Percentiles rank a stretch among this genome's conserved stretches.
Evolutionary conservation across 2,329 filamentous ascomycete species (phyloP).

Genomic region (Fusarium compactum): DNA sequence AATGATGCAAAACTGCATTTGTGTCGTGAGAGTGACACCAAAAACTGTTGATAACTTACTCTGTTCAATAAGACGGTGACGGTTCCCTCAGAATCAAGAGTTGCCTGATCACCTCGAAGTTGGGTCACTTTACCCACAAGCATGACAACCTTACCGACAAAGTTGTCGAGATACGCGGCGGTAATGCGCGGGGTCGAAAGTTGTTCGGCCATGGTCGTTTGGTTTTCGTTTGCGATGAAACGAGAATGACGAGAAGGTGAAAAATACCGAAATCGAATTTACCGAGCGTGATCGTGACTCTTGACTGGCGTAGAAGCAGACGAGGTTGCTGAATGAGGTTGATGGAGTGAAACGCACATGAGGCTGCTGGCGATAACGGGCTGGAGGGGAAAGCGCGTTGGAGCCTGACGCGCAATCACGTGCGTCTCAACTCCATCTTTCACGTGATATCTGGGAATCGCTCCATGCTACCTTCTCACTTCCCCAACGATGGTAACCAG

Average conservation of each 20-base stretch:
- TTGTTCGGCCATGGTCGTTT: slow-evolving; percentile 71
- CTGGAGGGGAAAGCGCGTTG: slow-evolving; percentile 35
- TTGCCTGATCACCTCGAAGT: slow-evolving; percentile 82
- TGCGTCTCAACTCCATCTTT: neutral
- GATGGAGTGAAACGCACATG: neutral
- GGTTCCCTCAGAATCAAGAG: slow-evolving; percentile 82
- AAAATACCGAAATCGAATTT: rapidly evolving
- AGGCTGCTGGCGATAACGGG: slow-evolving; percentile 27
- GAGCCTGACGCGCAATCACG: slow-evolving; percentile 39
- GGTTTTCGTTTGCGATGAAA: slow-evolving; percentile 15
- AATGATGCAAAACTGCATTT: neutral
- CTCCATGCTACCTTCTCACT: neutral
- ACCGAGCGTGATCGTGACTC: neutral
- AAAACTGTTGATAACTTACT: slow-evolving; percentile 59
- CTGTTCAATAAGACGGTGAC: slow-evolving; percentile 81
- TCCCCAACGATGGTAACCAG: neutral
- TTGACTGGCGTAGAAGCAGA: neutral
- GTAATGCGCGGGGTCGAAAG: slow-evolving; percentile 84
- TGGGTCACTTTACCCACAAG: slow-evolving; percentile 87
- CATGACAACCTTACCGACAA: slow-evolving; percentile 80
- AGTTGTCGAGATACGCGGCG: slow-evolving; percentile 81
- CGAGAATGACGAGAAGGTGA: neutral
- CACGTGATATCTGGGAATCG: neutral
- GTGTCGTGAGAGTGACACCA: slow-evolving; percentile 7
- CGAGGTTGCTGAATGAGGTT: neutral